These are phyloP conservation scores for Russula sp. DNA, from an alignment of 768 basidiomycete genomes.

Conservation along the genomic window DNA sequence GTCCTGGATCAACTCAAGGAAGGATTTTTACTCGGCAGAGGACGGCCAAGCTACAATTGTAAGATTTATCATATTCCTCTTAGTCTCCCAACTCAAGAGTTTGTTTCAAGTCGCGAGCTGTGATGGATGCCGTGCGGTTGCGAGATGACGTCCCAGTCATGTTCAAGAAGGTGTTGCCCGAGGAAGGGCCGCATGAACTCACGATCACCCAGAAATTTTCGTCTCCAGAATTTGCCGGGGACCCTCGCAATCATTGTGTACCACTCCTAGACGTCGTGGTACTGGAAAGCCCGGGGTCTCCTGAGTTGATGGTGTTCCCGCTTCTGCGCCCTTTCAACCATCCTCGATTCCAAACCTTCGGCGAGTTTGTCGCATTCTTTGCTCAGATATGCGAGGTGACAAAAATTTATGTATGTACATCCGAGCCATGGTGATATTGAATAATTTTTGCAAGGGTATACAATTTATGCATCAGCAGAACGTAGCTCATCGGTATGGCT, in stretches of 20 bases:
- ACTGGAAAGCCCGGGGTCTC: constrained; percentile 13
- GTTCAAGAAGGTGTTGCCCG: constrained; percentile 7
- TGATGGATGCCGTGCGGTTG: constrained; percentile 15
- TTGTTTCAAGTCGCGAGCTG: constrained; percentile 9
- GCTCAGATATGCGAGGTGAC: constrained; percentile 34
- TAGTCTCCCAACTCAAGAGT: background rate
- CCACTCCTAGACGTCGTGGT: constrained; percentile 26
- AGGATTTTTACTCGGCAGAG: constrained; percentile 7
- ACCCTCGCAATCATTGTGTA: constrained; percentile 30
- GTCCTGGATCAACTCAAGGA: constrained; percentile 8
- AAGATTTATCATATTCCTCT: background rate
- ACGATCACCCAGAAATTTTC: constrained; percentile 7
- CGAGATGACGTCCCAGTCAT: constrained; percentile 13
- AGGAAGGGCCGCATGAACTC: constrained; percentile 15
- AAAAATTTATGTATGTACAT: background rate
- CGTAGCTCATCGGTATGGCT: constrained; percentile 31
- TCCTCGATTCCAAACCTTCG: constrained; percentile 32
- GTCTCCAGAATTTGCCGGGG: constrained; percentile 20
- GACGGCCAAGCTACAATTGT: constrained; percentile 17
- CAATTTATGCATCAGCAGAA: constrained; percentile 25
- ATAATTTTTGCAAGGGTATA: constrained; percentile 21
- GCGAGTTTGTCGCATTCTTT: constrained; percentile 34
- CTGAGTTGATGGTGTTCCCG: constrained; percentile 32
- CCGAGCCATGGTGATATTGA: background rate
- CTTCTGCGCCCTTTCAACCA: constrained; percentile 28